Evolutionary conservation across 768 basidiomycete species (phyloP), one percentile per base, ranked within the genome.

Genomic region (Agaricus subrufescens): DNA sequence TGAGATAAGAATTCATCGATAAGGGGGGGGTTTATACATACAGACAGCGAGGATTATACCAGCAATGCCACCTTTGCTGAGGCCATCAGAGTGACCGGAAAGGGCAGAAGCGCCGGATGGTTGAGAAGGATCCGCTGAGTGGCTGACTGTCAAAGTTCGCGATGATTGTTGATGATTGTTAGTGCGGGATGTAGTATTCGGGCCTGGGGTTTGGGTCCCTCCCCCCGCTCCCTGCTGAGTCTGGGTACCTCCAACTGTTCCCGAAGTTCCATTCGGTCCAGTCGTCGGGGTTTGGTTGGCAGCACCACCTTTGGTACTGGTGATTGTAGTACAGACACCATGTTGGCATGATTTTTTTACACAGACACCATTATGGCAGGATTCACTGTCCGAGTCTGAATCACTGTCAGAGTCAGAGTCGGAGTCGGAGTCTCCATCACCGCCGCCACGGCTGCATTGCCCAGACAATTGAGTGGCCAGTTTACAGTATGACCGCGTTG

Each of bases 61-160:
- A 14, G 59, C 50, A 31, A 56, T 53, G 7, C 53, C 57, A 39
- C 61, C 59, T 45, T 60, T 62, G 31, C 58, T 53, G 46, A 62
- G 23, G 5, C 42, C 46, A 23, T 47, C 26, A 3, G 55, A 50
- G 12, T 38, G 30, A 23, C 14, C 42, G 0, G 45, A 46, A 29
- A 46, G 42, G 23, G 15, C 46, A 27, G 50, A 31, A 5, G 31
- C 23, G 3, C 29, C 11, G 8, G 54, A 39, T 11, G 45, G 11
- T 37, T 12, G 26, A 5, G 54, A 40, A 11, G 58, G 45, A 15
- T 37, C 26, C n/a, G 50, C 49, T 37, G 52, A 53, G 29, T 39
- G 39, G 25, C 42, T 25, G 30, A 19, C 29, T 10, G 45, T 42
- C 1, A 26, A 19, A 34, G 26, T 45, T 31, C 38, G 43, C n/a